Evolutionary conservation across 139 green algal species (phyloP).

Genomic region (Eudorina sp.): DNA sequence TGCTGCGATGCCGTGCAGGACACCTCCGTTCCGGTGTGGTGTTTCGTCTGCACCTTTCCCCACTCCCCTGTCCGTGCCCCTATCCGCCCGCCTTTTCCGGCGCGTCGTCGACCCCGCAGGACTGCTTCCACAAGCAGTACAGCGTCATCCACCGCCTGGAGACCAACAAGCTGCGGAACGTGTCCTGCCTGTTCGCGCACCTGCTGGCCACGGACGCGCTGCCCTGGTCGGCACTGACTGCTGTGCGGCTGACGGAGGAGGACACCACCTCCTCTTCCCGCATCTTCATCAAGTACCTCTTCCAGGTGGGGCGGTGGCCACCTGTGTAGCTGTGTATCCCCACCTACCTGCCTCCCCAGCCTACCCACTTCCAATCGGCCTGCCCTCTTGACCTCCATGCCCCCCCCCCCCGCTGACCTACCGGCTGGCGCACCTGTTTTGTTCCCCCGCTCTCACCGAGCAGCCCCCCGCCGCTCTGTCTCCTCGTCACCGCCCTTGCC

Average conservation of each 20-base stretch:
- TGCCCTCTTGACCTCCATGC: too few relatives aligned
- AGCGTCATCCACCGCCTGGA: slow-evolving; percentile 96
- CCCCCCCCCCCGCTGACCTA: too few relatives aligned
- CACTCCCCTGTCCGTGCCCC: background rate
- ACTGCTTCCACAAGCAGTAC: slow-evolving; percentile 96
- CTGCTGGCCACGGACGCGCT: slow-evolving; percentile 92
- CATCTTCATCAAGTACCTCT: slow-evolving; percentile 99
- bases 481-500: too few relatives aligned
- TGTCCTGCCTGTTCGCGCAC: slow-evolving; percentile 96
- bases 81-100: background rate
- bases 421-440: too few relatives aligned
- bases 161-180: slow-evolving; percentile 99
- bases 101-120: slow-evolving; percentile 65
- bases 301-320: slow-evolving; percentile 90
- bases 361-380: too few relatives aligned
- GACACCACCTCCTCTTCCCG: slow-evolving; percentile 96
- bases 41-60: too few relatives aligned
- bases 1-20: too few relatives aligned
- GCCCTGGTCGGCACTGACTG: slow-evolving; percentile 88
- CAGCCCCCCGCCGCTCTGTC: too few relatives aligned
- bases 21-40: too few relatives aligned
- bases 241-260: slow-evolving; percentile 96
- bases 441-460: too few relatives aligned
- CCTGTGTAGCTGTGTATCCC: too few relatives aligned
- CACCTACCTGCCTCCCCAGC: too few relatives aligned